Evolutionary conservation across 306 rosid species (phyloP), one percentile per base, ranked within the genome.

Genomic region (Spatholobus suberectus): DNA sequence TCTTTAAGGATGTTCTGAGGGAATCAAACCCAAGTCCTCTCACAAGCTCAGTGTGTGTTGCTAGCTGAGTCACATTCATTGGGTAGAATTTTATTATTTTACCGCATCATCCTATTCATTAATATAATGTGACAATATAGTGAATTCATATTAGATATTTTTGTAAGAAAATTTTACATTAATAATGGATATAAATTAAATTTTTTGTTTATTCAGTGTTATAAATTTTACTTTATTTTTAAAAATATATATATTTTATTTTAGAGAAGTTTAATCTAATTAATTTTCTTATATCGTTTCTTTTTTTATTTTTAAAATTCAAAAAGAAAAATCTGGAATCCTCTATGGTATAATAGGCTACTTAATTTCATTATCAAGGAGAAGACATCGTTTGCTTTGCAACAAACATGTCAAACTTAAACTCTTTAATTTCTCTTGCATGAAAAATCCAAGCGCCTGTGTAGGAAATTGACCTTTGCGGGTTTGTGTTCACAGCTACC

Each of bases 361-460:
- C 62, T 12, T 20, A 23, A 8, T 70, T 26, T 55, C 44, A 57
- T 13, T 41, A 6, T n/a, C 35, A 18, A 57, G n/a, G 43, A 12
- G 41, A 79, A 79, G 21, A 67, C 3, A 23, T 15, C 1, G 29
- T 41, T 54, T 58, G 14, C 4, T 82, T 6, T 29, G 14, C 2
- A 68, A 75, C 3, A 12, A 69, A 70, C 73, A 26, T 38, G 76
- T 80, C 80, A 84, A 87, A 87, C 77, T 49, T 13, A 37, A 54
- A 62, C 73, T 70, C 58, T 70, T 12, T n/a, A n/a, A n/a, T 43
- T 52, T 47, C 72, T 21, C 11, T 59, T 32, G 26, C 79, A 43
- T 57, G 35, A 62, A 81, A 87, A 81, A 73, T 85, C 75, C 69
- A 82, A 70, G 55, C 86, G 68, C 83, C 26, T 70, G 37, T 85